These are phyloP conservation scores for Astrothelium subdiscretum DNA, from an alignment of 495 filamentous ascomycete species.

Conservation along the genomic window DNA sequence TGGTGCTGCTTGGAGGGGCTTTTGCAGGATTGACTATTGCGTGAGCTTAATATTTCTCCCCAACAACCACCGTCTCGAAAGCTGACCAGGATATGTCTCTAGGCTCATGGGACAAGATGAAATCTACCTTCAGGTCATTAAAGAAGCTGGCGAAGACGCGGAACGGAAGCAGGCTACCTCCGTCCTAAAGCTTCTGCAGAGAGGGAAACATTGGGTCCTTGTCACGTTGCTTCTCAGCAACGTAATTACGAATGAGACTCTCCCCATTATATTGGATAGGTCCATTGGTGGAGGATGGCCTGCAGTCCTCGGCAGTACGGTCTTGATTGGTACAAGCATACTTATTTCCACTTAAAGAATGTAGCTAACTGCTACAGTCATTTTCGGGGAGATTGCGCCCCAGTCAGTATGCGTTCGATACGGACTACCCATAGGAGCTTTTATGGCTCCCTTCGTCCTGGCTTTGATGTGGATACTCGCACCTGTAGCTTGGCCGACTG, in stretches of 20 bases:
- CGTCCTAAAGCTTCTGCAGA: conserved; percentile 69
- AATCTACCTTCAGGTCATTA: conserved; percentile 91
- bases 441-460: conserved; percentile 81
- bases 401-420: conserved; percentile 96
- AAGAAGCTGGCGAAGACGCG: conserved; percentile 64
- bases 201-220: conserved; percentile 97
- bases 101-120: conserved; percentile 81
- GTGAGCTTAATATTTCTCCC: conserved; percentile 20
- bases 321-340: conserved; percentile 65
- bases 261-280: conserved; percentile 89
- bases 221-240: conserved; percentile 90
- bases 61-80: not conserved
- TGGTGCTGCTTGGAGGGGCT: conserved; percentile 82
- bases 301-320: conserved; percentile 82
- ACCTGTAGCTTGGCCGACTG: conserved; percentile 78
- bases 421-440: conserved; percentile 90
- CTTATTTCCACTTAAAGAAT: conserved; percentile 12
- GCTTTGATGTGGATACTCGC: conserved; percentile 83
- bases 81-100: not conserved
- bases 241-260: conserved; percentile 95
- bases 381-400: conserved; percentile 92
- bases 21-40: conserved; percentile 96
- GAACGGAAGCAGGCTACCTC: conserved; percentile 73
- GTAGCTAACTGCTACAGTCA: conserved; percentile 50
- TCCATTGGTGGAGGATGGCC: conserved; percentile 91